Base-by-base conservation (phyloP, 2,329 filamentous ascomycete species). In the Monosporascus cannonballus region DNA sequence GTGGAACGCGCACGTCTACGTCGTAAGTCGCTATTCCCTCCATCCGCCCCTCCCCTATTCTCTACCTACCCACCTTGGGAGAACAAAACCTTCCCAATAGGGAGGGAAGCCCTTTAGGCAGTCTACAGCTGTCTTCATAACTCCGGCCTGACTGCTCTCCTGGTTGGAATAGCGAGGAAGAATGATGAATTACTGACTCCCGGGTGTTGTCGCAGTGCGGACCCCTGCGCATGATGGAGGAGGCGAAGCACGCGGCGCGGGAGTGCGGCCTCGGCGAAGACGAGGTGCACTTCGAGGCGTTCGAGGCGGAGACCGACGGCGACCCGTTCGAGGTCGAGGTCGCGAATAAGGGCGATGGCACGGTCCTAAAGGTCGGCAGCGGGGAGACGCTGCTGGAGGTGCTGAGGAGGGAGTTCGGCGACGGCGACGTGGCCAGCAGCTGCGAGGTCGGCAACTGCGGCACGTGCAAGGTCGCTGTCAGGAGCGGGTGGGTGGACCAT, bases 271-370 rank as follows among this genome's bases (percentile, higher is more conserved):
- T 86, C 0, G 64, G 71, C 0, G 69, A 75, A 2, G 69, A 73
- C 1, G 79, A 83, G 41, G 71, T 85, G 1, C 83, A 86, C 63
- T 81, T 77, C 53, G 84, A 87, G 64, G 76, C 78, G 0, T 87
- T 86, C 55, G 69, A 70, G 1, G 76, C 78, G 1, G 73, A 77
- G 20, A 69, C 73, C 0, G 73, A 73, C 0, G 83, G 83, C 0
- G 80, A 85, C 58, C 77, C 81, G 0, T 87, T 86, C 56, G 77
- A 80, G 41, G 83, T 72, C 0, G 73, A 80, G 47, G 71, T 86
- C 0, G 64, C 66, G 6, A 76, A 78, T 50, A 59, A 58, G 1
- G 53, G 56, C 8, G 64, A 62, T 7, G 37, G 53, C 36, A 24
- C 42, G 50, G 56, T 69, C 1, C 54, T 86, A 6, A 65, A 72